Base-by-base conservation (phyloP, 2,329 filamentous ascomycete genomes). In the Xylariaceae sp. region DNA sequence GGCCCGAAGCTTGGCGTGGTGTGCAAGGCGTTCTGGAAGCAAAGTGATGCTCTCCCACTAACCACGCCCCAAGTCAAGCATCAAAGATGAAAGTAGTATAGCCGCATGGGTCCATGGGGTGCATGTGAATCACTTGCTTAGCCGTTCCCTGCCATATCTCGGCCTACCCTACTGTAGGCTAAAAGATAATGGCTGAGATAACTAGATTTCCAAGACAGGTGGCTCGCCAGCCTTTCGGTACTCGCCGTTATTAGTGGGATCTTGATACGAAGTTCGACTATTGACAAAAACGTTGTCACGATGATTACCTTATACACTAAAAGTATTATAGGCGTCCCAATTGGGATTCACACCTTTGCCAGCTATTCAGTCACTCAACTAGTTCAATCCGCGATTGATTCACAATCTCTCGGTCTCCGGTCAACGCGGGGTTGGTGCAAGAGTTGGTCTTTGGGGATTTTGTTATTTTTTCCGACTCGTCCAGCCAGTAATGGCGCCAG, bases 171-270 rank as follows among this genome's bases (percentile, higher is more conserved):
- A n/a, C n/a, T n/a, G n/a, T 28, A 45, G 55, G 43, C 17, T 39
- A 5, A 23, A 54, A n/a, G 56, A 59, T 56, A 56, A 59, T 46
- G 51, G 46, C 45, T 53, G 14, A 26, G 14, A 28, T 40, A 11
- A 17, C 14, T 44, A 46, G 33, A 21, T 17, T n/a, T 40, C 46
- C 24, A 39, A 31, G 28, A 31, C 26, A 12, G n/a, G 21, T 28
- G 34, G 14, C 31, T 40, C 31, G 19, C 40, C 17, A 40, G 36
- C 34, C 26, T 16, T 7, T 28, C 24, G 21, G 16, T 50, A 31
- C 9, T 58, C 39, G 31, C 39, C 40, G 31, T 37, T 37, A 48
- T 36, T 37, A 39, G 17, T 29, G 31, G 17, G n/a, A 23, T 5
- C 28, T 36, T n/a, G 19, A 56, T 33, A 33, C 24, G 24, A 37